A percentile compares a stretch with the other conserved stretches of the same genome.
phyloP scores from a whole-genome alignment of 148 eudicot species.

The Rhododendron vialii region DNA sequence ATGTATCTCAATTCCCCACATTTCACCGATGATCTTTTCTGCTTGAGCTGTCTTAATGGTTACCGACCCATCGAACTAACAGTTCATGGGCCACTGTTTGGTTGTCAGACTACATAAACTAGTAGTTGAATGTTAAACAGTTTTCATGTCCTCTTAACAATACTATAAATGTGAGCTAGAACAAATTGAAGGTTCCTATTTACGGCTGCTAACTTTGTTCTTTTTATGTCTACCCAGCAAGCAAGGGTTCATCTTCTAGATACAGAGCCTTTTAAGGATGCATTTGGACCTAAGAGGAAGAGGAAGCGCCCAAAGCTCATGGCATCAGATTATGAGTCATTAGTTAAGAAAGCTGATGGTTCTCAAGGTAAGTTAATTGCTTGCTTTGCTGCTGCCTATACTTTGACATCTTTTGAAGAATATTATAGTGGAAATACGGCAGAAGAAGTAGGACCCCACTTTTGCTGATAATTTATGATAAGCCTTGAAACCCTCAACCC shows the following conservation, averaged over 20 bases:
- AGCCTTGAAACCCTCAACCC: background rate
- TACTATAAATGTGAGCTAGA: background rate
- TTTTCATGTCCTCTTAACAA: background rate
- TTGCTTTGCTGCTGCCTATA: background rate
- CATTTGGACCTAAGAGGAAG: slow-evolving; percentile 83
- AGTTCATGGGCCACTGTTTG: background rate
- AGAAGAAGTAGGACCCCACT: background rate
- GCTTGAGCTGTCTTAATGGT: background rate
- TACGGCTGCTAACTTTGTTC: background rate
- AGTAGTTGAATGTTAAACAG: background rate
- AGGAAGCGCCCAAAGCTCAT: slow-evolving; percentile 73
- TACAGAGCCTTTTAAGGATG: slow-evolving; percentile 69
- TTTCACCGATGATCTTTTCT: background rate
- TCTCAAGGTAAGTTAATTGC: slow-evolving; percentile 51
- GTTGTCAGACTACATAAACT: background rate
- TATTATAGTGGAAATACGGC: background rate
- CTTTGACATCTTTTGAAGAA: background rate
- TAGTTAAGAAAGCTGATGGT: slow-evolving; percentile 73
- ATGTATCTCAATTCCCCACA: background rate
- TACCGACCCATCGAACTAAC: background rate
- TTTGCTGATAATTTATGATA: background rate
- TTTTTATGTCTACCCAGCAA: slow-evolving; percentile 44
- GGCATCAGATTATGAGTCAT: slow-evolving; percentile 58
- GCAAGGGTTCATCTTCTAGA: slow-evolving; percentile 81
- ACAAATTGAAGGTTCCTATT: background rate